These are phyloP conservation scores for Neolentinus lepideus DNA, from an alignment of 1,284 basidiomycete species.

Conservation along the genomic window DNA sequence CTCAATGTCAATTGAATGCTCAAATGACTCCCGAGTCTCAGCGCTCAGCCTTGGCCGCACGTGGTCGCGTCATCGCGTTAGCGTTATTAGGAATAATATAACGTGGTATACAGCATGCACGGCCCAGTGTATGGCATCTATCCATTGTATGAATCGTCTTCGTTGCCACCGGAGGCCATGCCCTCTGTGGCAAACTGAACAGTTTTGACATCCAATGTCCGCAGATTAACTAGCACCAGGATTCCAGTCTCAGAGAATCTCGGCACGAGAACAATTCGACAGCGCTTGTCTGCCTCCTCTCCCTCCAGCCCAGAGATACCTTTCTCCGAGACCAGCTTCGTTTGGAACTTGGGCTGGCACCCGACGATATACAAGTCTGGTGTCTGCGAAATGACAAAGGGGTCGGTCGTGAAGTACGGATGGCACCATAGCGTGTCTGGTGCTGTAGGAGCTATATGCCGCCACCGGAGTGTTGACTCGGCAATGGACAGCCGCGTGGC, in stretches of 20 bases:
- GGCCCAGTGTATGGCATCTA: background rate
- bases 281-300: slow-evolving; percentile 34
- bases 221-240: slow-evolving; percentile 56
- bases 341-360: slow-evolving; percentile 82
- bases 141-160: slow-evolving; percentile 3
- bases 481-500: slow-evolving; percentile 69
- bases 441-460: slow-evolving; percentile 95
- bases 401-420: slow-evolving; percentile 85
- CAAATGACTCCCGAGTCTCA: too few relatives aligned
- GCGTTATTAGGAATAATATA: too few relatives aligned
- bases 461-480: slow-evolving; percentile 81
- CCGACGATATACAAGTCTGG: slow-evolving; percentile 94
- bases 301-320: slow-evolving; percentile 9
- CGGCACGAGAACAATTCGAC: slow-evolving; percentile 81
- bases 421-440: slow-evolving; percentile 99
- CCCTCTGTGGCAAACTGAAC: slow-evolving; percentile 26
- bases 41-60: too few relatives aligned
- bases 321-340: slow-evolving; percentile 46
- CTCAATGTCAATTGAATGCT: too few relatives aligned
- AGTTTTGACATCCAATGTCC: slow-evolving; percentile 41
- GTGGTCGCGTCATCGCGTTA: too few relatives aligned
- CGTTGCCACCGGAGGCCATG: slow-evolving; percentile 16
- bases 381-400: slow-evolving; percentile 80
- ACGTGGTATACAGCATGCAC: too few relatives aligned
- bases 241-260: slow-evolving; percentile 64